Base-by-base conservation (phyloP, 2,329 filamentous ascomycete genomes). In the Sporothrix globosa region DNA sequence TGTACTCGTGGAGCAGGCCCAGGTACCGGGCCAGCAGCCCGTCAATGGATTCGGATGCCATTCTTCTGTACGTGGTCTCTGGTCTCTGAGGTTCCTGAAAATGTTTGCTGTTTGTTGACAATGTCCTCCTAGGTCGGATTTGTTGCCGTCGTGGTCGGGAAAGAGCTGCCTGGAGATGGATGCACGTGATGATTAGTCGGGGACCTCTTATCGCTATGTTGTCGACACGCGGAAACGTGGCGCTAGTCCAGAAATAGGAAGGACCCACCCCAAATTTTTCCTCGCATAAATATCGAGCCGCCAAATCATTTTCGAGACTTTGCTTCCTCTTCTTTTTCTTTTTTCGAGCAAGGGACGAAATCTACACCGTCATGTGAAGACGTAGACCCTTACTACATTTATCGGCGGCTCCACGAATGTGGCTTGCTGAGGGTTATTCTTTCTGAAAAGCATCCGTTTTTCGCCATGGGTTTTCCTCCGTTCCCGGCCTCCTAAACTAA, bases 21-120 rank as follows among this genome's bases (percentile, higher is more conserved):
- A 95, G 86, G 77, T 93, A 92, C 46, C 82, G 84, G 78, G 86
- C 85, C 30, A 93, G 82, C 39, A 92, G 84, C 66, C 76, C 73
- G 77, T 93, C 91, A 69, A 93, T 87, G 44, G 79, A 76, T 66
- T 81, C 75, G 7, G 72, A 66, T 34, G 74, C 77, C 76, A 76
- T 83, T 71, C 27, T 70, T 14, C 39, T 17, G 39, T 61, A 2
- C 4, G 39, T 2, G 11, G 9, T 5, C n/a, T 61, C 14, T 19
- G 17, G 41, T 14, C 27, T 9, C 7, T 30, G 41, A 6, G 3
- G 17, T 9, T 5, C 41, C 9, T 27, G 60, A 7, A 44, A 14
- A 44, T 1, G 13, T 10, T 44, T 44, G 41, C 41, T 14, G 41
- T 44, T 30, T 30, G 27, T 2, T 30, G 27, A 30, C 27, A 30